Percentiles rank a stretch among this genome's conserved stretches.
Evolutionary conservation across 176 grass and related monocot genomes (phyloP).

Genomic region (Aegilops umbellulata): DNA sequence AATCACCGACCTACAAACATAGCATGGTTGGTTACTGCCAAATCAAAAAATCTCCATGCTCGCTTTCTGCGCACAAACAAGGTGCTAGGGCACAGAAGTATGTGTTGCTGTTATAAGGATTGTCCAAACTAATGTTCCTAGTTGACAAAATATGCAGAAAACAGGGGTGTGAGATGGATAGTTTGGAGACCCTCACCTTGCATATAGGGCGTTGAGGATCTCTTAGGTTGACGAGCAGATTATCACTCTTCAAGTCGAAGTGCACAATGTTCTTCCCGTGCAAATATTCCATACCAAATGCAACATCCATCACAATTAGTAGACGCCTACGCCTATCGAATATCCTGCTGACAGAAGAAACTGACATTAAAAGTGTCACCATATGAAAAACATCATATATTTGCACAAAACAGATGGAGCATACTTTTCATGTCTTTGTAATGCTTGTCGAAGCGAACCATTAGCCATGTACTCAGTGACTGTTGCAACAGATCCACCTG

Average conservation of each 20-base stretch:
- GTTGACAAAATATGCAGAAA: constrained; percentile 8
- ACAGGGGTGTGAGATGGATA: background rate
- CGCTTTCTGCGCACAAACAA: background rate
- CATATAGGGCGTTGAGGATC: constrained; percentile 95
- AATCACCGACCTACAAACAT: constrained; percentile 85
- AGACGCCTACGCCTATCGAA: constrained; percentile 72
- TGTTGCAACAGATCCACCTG: constrained; percentile 87
- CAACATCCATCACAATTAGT: constrained; percentile 96
- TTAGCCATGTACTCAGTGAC: constrained; percentile 99
- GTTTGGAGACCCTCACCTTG: constrained; percentile 54
- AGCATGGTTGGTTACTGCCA: background rate
- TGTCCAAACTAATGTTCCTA: background rate
- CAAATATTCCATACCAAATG: constrained; percentile 99
- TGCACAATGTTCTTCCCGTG: constrained; percentile 98
- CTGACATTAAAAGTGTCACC: constrained; percentile 10
- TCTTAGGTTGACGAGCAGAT: constrained; percentile 96
- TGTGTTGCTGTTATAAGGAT: background rate
- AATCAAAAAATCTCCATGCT: background rate
- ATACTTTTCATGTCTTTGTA: constrained; percentile 96
- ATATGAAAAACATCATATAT: constrained; percentile 18
- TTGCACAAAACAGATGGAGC: constrained; percentile 10
- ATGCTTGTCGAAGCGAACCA: constrained; percentile 91
- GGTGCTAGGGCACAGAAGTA: background rate
- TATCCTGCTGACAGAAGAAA: constrained; percentile 66
- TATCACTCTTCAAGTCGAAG: constrained; percentile 98